Evolutionary conservation across 176 grass and related monocot genomes (phyloP).

Genomic region (Puya raimondii): DNA sequence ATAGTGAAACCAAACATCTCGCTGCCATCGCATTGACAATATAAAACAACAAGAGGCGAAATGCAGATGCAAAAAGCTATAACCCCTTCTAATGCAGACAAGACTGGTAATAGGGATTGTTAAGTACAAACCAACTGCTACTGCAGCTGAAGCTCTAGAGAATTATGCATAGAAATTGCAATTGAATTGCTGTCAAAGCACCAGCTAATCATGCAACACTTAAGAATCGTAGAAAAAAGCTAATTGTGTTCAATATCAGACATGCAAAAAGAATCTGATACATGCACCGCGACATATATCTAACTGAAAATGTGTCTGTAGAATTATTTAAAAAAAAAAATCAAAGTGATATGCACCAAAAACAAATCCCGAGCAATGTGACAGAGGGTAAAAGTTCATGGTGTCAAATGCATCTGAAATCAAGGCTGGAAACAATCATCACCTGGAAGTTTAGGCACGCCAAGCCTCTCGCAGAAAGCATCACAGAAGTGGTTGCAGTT

Average conservation of each 20-base stretch:
- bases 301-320: neutral
- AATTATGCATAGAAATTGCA: neutral
- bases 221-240: neutral
- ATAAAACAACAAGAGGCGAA: too few species aligned
- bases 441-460: slow-evolving; percentile 80
- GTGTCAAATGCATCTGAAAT: neutral
- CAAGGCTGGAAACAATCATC: neutral
- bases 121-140: neutral
- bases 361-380: neutral
- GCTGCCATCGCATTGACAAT: too few species aligned
- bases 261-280: neutral
- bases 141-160: neutral
- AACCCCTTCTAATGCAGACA: neutral
- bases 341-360: neutral
- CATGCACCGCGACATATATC: neutral
- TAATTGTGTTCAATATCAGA: neutral
- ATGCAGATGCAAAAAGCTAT: too few species aligned
- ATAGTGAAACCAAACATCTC: too few species aligned
- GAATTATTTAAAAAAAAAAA: neutral
- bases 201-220: neutral
- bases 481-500: slow-evolving; percentile 99
- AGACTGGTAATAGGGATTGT: neutral
- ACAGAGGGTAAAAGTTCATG: neutral
- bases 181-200: neutral
- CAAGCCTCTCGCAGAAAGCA: slow-evolving; percentile 72